Conservation (phyloP, 495 filamentous ascomycete species). For the Penicillium taxi region DNA sequence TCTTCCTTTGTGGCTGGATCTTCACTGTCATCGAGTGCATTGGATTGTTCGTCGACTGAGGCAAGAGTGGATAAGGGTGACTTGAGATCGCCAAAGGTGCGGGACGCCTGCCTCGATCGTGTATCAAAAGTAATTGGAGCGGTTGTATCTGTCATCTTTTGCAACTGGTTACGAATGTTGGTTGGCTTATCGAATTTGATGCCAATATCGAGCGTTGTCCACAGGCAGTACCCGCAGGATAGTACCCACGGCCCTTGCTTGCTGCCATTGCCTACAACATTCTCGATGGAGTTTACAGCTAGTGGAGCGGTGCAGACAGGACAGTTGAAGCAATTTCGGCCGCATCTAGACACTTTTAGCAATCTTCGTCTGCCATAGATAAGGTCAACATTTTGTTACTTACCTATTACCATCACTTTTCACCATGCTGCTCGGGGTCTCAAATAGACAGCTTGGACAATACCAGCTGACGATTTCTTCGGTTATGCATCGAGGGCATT, state of each 20-base stretch:
- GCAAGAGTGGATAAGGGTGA: constrained; percentile 34
- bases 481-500: constrained; percentile 81
- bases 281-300: constrained; percentile 58
- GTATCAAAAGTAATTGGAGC: constrained; percentile 12
- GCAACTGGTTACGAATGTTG: constrained; percentile 74
- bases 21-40: constrained; percentile 8
- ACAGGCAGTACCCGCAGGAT: constrained; percentile 80
- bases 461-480: constrained; percentile 93
- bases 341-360: constrained; percentile 55
- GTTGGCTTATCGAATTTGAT: constrained; percentile 84
- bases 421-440: constrained; percentile 82
- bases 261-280: constrained; percentile 27
- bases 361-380: neutral
- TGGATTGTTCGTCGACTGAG: constrained; percentile 26
- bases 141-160: constrained; percentile 34
- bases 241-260: constrained; percentile 66
- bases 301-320: constrained; percentile 80
- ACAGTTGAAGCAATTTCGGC: constrained; percentile 90
- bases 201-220: constrained; percentile 82
- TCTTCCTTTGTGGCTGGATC: constrained; percentile 14
- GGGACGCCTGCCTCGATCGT: constrained; percentile 28
- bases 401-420: constrained; percentile 91
- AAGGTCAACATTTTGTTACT: constrained; percentile 13
- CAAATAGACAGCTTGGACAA: constrained; percentile 93
- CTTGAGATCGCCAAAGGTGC: constrained; percentile 31